Conservation (phyloP, 192 early-diverging fungal species). For the Rhizophagus sp. region DNA sequence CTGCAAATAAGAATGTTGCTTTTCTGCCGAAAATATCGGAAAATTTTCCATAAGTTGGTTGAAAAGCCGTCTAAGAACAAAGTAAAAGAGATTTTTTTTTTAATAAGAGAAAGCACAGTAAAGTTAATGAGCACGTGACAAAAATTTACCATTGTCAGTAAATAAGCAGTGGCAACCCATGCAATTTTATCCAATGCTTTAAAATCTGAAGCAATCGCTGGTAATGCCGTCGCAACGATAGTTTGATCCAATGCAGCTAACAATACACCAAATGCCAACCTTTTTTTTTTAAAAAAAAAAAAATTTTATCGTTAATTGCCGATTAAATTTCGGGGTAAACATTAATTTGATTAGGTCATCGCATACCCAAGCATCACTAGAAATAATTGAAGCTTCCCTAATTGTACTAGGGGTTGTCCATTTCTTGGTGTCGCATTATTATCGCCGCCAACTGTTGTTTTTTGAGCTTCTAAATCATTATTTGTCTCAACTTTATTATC, state of each 20-base stretch:
- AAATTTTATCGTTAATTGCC: not conserved
- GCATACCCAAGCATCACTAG: no score
- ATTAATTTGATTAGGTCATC: no score
- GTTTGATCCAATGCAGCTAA: slow-evolving; percentile 64
- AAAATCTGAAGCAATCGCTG: slow-evolving; percentile 60
- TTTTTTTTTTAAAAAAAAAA: not conserved
- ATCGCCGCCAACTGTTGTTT: no score
- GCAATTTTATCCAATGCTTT: slow-evolving; percentile 60
- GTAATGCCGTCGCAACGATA: slow-evolving; percentile 63
- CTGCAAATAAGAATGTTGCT: slow-evolving; percentile 33
- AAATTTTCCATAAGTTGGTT: slow-evolving; percentile 79
- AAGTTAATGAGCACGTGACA: no score
- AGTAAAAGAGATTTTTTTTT: not conserved
- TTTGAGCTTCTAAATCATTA: no score
- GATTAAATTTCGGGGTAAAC: no score
- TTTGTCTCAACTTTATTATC: no score
- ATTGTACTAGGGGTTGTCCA: no score
- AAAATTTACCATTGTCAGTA: slow-evolving; percentile 45
- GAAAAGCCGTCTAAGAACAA: slow-evolving; percentile 58
- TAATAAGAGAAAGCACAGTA: not conserved
- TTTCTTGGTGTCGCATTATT: no score
- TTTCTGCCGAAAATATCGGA: slow-evolving; percentile 71
- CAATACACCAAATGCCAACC: slow-evolving; percentile 56
- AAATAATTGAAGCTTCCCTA: no score
- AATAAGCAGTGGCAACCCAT: slow-evolving; percentile 79